These are phyloP conservation scores for Paulownia fortunei DNA, from an alignment of 257 asterid species.

Conservation along the genomic window DNA sequence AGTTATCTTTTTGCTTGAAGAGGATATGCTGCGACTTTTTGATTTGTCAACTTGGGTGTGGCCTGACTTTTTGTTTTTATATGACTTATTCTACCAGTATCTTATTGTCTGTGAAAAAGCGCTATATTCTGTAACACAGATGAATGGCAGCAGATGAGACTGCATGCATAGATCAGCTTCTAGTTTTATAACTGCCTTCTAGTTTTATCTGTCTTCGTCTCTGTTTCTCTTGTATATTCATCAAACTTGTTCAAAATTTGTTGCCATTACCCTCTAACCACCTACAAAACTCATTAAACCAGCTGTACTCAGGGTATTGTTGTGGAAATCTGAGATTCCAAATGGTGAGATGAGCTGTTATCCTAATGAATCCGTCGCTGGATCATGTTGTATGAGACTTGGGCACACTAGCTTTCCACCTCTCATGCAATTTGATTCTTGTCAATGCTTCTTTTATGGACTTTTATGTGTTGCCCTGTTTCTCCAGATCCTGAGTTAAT, in stretches of 20 bases:
- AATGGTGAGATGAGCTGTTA: not conserved
- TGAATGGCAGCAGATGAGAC: not conserved
- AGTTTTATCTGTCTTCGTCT: not conserved
- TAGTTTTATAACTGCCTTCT: not conserved
- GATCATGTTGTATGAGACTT: not conserved
- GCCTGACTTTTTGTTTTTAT: not conserved
- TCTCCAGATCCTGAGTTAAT: not conserved
- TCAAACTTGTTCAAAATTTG: conserved; percentile 2
- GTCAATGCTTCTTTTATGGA: not conserved
- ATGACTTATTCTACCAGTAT: not conserved
- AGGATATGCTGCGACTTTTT: not conserved
- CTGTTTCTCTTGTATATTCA: conserved; percentile 4
- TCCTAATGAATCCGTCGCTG: not conserved
- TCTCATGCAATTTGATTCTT: conserved; percentile 4
- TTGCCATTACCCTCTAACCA: not conserved
- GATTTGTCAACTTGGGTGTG: not conserved
- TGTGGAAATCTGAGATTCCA: not conserved
- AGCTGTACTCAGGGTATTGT: not conserved
- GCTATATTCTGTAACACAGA: not conserved
- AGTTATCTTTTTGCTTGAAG: not conserved
- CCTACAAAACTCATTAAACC: not conserved
- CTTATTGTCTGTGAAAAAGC: not conserved
- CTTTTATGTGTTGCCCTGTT: not conserved
- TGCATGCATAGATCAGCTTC: not conserved
- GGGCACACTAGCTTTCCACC: not conserved